phyloP scores from a whole-genome alignment of 2,329 filamentous ascomycete species.

The Xylariaceae sp. region DNA sequence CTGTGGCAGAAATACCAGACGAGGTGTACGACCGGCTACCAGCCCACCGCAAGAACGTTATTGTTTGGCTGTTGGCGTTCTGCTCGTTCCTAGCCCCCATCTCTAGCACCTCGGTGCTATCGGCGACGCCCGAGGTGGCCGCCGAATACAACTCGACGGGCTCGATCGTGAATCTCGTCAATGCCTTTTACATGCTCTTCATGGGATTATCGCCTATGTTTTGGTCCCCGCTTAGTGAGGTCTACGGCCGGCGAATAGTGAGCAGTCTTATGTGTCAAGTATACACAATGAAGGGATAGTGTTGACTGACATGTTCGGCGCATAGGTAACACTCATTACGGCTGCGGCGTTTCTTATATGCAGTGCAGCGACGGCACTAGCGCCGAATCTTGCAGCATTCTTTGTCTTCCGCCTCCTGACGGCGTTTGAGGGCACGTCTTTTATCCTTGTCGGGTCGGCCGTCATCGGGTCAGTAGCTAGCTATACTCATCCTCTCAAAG shows the following conservation, averaged over 20 bases:
- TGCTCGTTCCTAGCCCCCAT: slow-evolving; percentile 78
- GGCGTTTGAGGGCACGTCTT: slow-evolving; percentile 74
- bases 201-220: slow-evolving; percentile 73
- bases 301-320: slow-evolving; percentile 8
- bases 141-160: slow-evolving; percentile 65
- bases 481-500: slow-evolving; percentile 1
- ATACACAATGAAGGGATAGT: neutral
- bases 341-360: slow-evolving; percentile 67
- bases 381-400: slow-evolving; percentile 71
- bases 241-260: slow-evolving; percentile 62
- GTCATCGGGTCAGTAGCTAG: slow-evolving; percentile 59
- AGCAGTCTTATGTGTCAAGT: slow-evolving; percentile 30
- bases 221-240: slow-evolving; percentile 72
- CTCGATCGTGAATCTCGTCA: slow-evolving; percentile 71
- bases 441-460: slow-evolving; percentile 71
- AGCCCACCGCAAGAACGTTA: slow-evolving; percentile 62
- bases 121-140: slow-evolving; percentile 75
- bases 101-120: slow-evolving; percentile 72
- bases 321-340: slow-evolving; percentile 60
- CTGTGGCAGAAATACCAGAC: slow-evolving; percentile 48
- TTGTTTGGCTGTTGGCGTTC: slow-evolving; percentile 71
- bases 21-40: slow-evolving; percentile 68
- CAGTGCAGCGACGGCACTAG: slow-evolving; percentile 71
- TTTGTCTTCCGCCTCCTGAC: slow-evolving; percentile 75
- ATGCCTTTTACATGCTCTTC: slow-evolving; percentile 70